These are phyloP conservation scores for Gossypium trilobum DNA, from an alignment of 441 rosid species.

Conservation along the genomic window DNA sequence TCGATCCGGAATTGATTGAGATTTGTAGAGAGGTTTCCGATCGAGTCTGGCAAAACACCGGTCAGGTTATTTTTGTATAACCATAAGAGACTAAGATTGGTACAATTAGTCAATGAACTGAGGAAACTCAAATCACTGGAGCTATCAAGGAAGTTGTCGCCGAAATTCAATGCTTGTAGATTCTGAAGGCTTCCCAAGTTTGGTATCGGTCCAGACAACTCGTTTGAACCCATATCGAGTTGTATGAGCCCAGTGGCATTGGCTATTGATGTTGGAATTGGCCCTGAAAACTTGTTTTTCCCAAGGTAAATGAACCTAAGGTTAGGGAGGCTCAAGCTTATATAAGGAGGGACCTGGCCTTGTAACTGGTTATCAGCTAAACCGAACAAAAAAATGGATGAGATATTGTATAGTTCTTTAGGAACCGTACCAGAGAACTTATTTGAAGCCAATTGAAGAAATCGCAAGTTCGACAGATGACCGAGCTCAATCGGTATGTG, in stretches of 20 bases:
- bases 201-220: not conserved
- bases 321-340: not conserved
- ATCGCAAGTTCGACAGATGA: not conserved
- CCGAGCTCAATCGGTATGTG: slow-evolving; percentile 4
- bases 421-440: slow-evolving; percentile 2
- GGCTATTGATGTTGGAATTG: not conserved
- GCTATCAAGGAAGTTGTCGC: not conserved
- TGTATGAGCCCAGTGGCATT: not conserved
- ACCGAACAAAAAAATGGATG: not conserved
- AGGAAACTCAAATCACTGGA: slow-evolving; percentile 1
- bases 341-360: not conserved
- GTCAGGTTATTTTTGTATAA: not conserved
- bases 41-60: not conserved
- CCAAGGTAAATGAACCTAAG: not conserved
- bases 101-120: not conserved
- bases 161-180: not conserved
- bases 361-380: not conserved
- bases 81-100: not conserved
- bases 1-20: not conserved
- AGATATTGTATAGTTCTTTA: not conserved
- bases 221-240: not conserved
- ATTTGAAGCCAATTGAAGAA: slow-evolving; percentile 3
- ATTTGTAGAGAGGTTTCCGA: not conserved
- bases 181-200: not conserved
- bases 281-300: not conserved